Conservation (phyloP, 176 grass and related monocot genomes). For the Echinochloa phyllopogon region DNA sequence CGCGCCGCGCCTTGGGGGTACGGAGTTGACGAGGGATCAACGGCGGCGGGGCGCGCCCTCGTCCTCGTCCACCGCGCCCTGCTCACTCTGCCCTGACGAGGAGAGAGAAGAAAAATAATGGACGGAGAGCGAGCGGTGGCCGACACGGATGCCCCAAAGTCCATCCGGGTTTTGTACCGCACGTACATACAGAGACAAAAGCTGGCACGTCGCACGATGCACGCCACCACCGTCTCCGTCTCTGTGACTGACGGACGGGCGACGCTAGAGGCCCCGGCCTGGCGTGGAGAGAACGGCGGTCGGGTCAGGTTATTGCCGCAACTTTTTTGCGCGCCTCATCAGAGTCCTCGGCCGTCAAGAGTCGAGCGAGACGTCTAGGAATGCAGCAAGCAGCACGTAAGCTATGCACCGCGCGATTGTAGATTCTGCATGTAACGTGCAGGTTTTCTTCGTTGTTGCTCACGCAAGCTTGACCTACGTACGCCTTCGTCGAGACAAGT, state of each 20-base stretch:
- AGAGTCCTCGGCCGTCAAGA: no score
- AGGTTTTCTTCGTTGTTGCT: no score
- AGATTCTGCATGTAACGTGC: no score
- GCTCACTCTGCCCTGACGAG: not conserved
- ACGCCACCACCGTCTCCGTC: not conserved
- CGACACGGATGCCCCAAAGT: conserved; percentile 44
- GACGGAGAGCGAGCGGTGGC: conserved; percentile 10
- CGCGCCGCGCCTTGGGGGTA: conserved; percentile 25
- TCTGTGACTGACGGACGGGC: not conserved
- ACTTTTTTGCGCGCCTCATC: not conserved
- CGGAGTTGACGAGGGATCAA: conserved; percentile 40
- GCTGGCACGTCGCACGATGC: conserved; percentile 2
- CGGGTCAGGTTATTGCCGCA: not conserved
- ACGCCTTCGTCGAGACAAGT: no score
- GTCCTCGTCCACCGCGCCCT: not conserved
- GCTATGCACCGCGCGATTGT: no score
- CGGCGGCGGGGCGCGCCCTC: not conserved
- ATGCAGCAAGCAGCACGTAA: no score
- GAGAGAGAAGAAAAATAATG: not conserved
- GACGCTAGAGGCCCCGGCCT: not conserved
- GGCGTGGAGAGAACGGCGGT: not conserved
- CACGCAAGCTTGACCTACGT: no score
- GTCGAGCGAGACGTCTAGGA: no score
- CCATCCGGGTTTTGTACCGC: conserved; percentile 18
- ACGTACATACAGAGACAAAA: conserved; percentile 29